Conservation (phyloP, 2,329 filamentous ascomycete genomes). For the Trichophyton verrucosum region DNA sequence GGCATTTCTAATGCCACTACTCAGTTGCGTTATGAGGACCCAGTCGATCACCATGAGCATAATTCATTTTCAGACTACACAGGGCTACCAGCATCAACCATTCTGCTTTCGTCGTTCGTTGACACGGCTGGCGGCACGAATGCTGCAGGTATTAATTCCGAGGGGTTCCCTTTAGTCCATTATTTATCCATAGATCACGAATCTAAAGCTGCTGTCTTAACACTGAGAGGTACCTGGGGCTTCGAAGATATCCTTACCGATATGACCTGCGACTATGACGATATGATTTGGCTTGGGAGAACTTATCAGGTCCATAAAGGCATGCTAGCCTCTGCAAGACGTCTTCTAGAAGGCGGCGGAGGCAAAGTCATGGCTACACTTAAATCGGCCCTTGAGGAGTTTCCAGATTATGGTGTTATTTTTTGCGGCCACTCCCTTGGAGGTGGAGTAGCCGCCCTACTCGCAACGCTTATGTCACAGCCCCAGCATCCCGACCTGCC, state of each 20-base stretch:
- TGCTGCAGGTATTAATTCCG: slow-evolving; percentile 50
- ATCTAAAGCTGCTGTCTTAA: slow-evolving; percentile 59
- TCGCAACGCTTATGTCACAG: slow-evolving; percentile 59
- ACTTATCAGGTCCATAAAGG: slow-evolving; percentile 62
- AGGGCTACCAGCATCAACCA: slow-evolving; percentile 33
- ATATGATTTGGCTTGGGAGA: slow-evolving; percentile 48
- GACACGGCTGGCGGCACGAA: slow-evolving; percentile 57
- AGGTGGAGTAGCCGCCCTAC: slow-evolving; percentile 55
- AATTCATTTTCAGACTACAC: slow-evolving; percentile 35
- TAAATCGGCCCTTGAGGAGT: slow-evolving; percentile 52
- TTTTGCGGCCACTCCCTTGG: slow-evolving; percentile 59
- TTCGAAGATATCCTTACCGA: slow-evolving; percentile 64
- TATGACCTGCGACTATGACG: slow-evolving; percentile 56
- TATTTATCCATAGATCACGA: slow-evolving; percentile 61
- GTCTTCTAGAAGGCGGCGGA: slow-evolving; percentile 55
- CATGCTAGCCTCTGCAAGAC: slow-evolving; percentile 57
- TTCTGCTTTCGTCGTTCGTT: slow-evolving; percentile 56
- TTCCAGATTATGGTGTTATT: slow-evolving; percentile 57
- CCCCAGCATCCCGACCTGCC: slow-evolving; percentile 36
- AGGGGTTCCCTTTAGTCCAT: slow-evolving; percentile 58
- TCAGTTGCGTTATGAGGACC: slow-evolving; percentile 20
- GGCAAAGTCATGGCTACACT: slow-evolving; percentile 55
- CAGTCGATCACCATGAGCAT: slow-evolving; percentile 32
- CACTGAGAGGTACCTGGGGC: slow-evolving; percentile 58
- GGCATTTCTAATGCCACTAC: slow-evolving; percentile 26